A percentile compares a stretch with the other conserved stretches of the same genome.
Evolutionary conservation across 805 yeast genomes (phyloP).

Genomic region (Grigorovia transvaalensis): DNA sequence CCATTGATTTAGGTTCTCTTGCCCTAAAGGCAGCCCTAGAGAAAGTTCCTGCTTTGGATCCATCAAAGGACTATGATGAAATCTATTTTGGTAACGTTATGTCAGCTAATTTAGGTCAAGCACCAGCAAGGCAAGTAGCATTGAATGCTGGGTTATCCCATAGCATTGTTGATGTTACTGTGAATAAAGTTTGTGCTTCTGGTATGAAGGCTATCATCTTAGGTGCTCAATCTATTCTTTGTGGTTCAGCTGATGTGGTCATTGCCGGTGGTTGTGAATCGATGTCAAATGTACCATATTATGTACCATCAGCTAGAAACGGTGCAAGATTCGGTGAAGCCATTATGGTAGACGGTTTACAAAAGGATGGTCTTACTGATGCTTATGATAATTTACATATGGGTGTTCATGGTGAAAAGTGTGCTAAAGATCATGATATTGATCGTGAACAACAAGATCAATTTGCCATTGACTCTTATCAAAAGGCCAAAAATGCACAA

Average conservation of each 20-base stretch:
- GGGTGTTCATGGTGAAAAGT: constrained; percentile 97
- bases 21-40: constrained; percentile 85
- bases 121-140: constrained; percentile 97
- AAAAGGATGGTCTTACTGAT: constrained; percentile 87
- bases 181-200: constrained; percentile 96
- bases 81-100: constrained; percentile 86
- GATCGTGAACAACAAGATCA: constrained; percentile 84
- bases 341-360: constrained; percentile 73
- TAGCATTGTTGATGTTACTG: constrained; percentile 73
- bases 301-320: constrained; percentile 70
- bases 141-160: constrained; percentile 78
- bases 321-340: constrained; percentile 89
- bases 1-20: constrained; percentile 81
- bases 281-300: constrained; percentile 93
- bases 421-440: constrained; percentile 72
- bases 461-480: constrained; percentile 76
- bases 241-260: constrained; percentile 86
- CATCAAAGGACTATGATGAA: constrained; percentile 67
- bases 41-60: constrained; percentile 70
- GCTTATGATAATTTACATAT: constrained; percentile 81
- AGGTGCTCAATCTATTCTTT: constrained; percentile 81
- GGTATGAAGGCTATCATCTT: constrained; percentile 86
- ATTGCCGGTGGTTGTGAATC: constrained; percentile 98
- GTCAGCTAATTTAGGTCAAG: constrained; percentile 91
- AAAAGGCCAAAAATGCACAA: constrained; percentile 75